Base-by-base conservation (phyloP, 805 yeast species). In the Scheffersomyces spartinae region DNA sequence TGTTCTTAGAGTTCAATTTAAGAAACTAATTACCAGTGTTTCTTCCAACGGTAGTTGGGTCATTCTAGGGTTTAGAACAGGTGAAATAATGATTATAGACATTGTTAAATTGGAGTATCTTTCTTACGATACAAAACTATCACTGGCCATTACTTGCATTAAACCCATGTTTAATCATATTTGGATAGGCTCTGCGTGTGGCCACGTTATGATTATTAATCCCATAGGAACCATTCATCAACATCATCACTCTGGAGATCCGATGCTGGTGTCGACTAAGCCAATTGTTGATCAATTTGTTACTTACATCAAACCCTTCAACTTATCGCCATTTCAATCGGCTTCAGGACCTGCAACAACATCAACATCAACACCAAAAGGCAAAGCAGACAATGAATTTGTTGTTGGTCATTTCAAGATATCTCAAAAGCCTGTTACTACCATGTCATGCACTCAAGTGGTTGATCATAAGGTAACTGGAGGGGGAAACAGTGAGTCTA, bases 341-440 rank as follows among this genome's bases (percentile, higher is more conserved):
- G 7, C 25, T 5, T 22, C 25, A 5, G 15, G 18, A 13, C 19
- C 26, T 13, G 13, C 21, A 11, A n/a, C 26, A 6, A 13, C n/a
- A n/a, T 24, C 21, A 6, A 9, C 26, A 13, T 13, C 26, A 8
- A 24, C 26, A 5, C 8, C 30, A 21, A 13, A 28, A 17, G 6
- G 17, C 17, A 21, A 18, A 8, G 5, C 10, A 8, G 13, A 18
- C 21, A 8, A 15, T 9, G 10, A 24, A 23, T 14, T 27, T 17
- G 30, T 28, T 19, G 33, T 60, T 15, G 64, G 64, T 2, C 66
- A 60, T 32, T 45, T 60, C 34, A 59, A 58, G 29, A 15, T 60
- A 15, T 45, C 59, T 23, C 51, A 55, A 30, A 58, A 56, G 33
- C 54, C 65, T 13, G 47, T 60, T 20, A 56, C 64, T 0, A 36